Base-by-base conservation (phyloP, 2,329 filamentous ascomycete genomes). In the Apiospora pterosperma region DNA sequence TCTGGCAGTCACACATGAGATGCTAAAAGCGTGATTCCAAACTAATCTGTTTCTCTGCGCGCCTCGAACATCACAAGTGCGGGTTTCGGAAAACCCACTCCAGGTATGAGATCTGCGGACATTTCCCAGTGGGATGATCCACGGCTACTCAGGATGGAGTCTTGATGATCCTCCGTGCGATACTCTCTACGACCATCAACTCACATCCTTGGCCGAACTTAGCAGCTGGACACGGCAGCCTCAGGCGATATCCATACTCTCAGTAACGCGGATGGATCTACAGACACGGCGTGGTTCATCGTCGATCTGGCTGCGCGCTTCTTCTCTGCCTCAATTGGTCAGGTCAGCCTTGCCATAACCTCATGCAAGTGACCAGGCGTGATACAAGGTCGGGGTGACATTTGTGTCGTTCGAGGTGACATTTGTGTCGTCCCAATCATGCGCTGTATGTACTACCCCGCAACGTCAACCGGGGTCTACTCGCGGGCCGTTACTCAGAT, bases 381-480 rank as follows among this genome's bases (percentile, higher is more conserved):
- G 48, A 55, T 25, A 55, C 48, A 21, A 34, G 34, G 48, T 34
- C 48, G 48, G 34, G 48, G 48, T 55, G 31, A 16, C 48, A 55
- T 55, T 31, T 55, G 48, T 55, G 48, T 55, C 48, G 48, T 34
- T 28, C 48, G 48, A 55, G 48, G 48, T 55, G 31, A 16, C 48
- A 55, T 55, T 31, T 55, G 48, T 55, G 48, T 55, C 48, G 48
- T 34, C 48, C 48, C 48, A 55, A 34, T 55, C 48, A 55, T 55
- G 48, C 48, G 28, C 31, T n/a, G 28, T 34, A 25, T 8, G 34
- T 16, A 52, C 48, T 31, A 34, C 48, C 48, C 48, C 48, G 34
- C 48, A 34, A 34, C 12, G 48, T 55, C 48, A 34, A 34, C 48
- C 25, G 48, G 28, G 48, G 48, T 55, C 28, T 5, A 34, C 48